Base-by-base conservation (phyloP, 352 stramenopile species). In the Pythium pectinolyticum region DNA sequence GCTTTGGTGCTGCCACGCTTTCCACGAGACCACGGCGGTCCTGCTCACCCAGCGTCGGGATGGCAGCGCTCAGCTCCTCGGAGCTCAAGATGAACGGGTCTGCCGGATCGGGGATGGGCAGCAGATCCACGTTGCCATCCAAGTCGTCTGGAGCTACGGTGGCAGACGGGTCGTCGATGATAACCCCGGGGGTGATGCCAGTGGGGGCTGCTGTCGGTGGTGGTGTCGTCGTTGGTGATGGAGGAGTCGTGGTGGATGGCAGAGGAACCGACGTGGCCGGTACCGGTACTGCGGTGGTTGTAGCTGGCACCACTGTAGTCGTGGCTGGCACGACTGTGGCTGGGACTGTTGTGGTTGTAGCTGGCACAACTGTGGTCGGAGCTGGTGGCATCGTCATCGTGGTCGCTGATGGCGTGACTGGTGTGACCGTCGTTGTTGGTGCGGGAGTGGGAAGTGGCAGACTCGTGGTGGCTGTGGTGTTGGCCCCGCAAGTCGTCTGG, bases 401-500 rank as follows among this genome's bases (percentile, higher is more conserved):
- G 15, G 14, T 31, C 60, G 24, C 11, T n/a, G 35, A 43, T 35
- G 31, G 32, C 3, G 39, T 41, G 17, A 39, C 19, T 24, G 19
- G 30, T 35, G 37, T 35, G 11, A 59, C 30, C 24, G 32, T 2
- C 19, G 7, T 39, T 15, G 24, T 46, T 47, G 39, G 28, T 25
- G 27, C 12, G 10, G 14, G 32, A 24, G 14, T 30, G 19, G 30
- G 14, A 19, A 8, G 17, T 12, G 55, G 12, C 20, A n/a, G n/a
- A n/a, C n/a, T 19, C 17, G 46, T 27, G 0, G 31, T 14, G 2
- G 8, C 22, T 35, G 20, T 22, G 14, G 20, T 32, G n/a, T 40
- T 43, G 24, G 22, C 14, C n/a, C n/a, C n/a, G 45, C 60, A 67
- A 12, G 7, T n/a, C 5, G 11, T 52, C 19, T 57, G 32, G 41